Base-by-base conservation (phyloP, 2,329 filamentous ascomycete species). In the Aspergillus fumigatiaffinis region DNA sequence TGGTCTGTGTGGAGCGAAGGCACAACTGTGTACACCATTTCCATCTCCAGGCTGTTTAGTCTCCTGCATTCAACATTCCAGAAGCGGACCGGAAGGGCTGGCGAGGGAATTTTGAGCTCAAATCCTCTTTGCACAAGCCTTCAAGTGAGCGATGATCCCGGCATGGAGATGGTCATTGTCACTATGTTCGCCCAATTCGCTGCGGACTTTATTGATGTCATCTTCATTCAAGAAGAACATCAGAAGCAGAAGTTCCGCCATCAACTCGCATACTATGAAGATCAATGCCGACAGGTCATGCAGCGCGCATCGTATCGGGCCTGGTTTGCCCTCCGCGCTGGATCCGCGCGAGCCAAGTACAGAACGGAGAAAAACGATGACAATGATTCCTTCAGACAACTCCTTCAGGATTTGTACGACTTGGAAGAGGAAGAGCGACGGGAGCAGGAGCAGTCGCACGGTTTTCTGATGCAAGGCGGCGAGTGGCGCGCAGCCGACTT, bases 171-270 rank as follows among this genome's bases (percentile, higher is more conserved):
- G 10, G 64, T 72, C 10, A 63, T 74, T 48, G 56, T 55, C 6
- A 66, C 71, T 29, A 55, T 66, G 26, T 72, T 68, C 47, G 63
- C 65, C 21, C 70, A 72, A 53, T 73, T 70, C 55, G 53, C 72
- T 1, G 29, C 63, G 12, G 72, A 73, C 46, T 65, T 65, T 26
- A 61, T 63, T 2, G 68, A 68, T 12, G 54, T 60, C 12, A 51
- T 68, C 25, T 62, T 66, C 26, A 44, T 61, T 2, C 26, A 65
- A 0, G 57, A 58, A 9, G 52, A 50, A 2, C 38, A 52, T 9
- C 48, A 28, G 20, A 50, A 50, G 14, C 53, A 53, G 1, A 54
- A 57, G 12, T 56, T 66, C 42, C 58, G 58, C 5, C 51, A 56
- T 3, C 50, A 57, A 5, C 52, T 66, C 35, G 32, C 17, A 17